Evolutionary conservation across 202 grass and related monocot genomes (phyloP).

Genomic region (Hordeum pubiflorum): DNA sequence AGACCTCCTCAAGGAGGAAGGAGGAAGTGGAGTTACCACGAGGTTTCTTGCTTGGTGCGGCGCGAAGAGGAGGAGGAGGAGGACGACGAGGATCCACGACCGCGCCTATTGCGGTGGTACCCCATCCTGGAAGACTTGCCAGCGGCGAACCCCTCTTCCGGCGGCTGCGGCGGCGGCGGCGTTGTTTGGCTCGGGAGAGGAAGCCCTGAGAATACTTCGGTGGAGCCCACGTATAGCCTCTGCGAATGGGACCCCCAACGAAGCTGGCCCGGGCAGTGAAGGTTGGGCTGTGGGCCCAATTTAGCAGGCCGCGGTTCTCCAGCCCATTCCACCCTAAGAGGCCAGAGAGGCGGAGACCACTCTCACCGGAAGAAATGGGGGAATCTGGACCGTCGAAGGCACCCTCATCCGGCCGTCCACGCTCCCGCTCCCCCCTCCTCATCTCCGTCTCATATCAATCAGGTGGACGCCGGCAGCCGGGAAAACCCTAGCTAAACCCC

Average conservation of each 20-base stretch:
- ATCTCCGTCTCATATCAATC: not conserved
- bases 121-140: slow-evolving; percentile 46
- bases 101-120: slow-evolving; percentile 59
- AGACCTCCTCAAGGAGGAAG: too few relatives aligned
- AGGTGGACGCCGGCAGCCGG: not conserved
- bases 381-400: not conserved
- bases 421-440: not conserved
- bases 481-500: slow-evolving; percentile 39
- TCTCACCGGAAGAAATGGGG: not conserved
- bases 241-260: not conserved
- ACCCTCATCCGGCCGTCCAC: not conserved
- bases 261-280: not conserved
- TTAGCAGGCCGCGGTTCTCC: not conserved
- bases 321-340: not conserved
- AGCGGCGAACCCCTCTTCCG: not conserved
- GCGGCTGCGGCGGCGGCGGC: not conserved
- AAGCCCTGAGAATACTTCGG: not conserved
- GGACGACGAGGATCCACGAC: slow-evolving; percentile 30
- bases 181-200: not conserved
- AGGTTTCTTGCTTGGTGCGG: slow-evolving; percentile 46
- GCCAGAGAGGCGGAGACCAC: too few relatives aligned
- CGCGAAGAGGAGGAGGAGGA: slow-evolving; percentile 34
- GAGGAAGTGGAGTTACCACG: slow-evolving; percentile 26
- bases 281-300: not conserved
- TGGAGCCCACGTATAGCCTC: not conserved